phyloP scores from a whole-genome alignment of 257 asterid species.

The Cinchona pubescens region DNA sequence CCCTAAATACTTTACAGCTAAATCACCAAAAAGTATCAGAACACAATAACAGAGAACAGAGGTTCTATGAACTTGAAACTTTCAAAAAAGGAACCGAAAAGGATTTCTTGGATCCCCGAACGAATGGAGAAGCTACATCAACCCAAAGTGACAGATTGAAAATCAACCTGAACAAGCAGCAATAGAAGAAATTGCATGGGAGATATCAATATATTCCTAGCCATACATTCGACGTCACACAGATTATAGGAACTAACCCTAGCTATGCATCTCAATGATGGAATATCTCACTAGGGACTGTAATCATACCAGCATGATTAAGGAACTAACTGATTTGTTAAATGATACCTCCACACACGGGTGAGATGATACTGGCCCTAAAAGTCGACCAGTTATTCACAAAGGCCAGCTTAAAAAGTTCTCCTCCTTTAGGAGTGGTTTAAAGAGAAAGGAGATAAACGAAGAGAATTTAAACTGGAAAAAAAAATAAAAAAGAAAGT shows the following conservation, averaged over 20 bases:
- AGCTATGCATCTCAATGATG: background rate
- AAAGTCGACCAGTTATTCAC: background rate
- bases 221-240: background rate
- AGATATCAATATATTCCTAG: background rate
- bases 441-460: background rate
- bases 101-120: background rate
- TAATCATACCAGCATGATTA: background rate
- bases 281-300: background rate
- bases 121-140: background rate
- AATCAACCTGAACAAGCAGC: background rate
- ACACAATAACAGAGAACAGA: background rate
- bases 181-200: background rate
- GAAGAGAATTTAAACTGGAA: background rate
- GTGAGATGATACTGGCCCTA: background rate
- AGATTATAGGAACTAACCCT: background rate
- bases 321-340: background rate
- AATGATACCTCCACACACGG: background rate
- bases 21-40: background rate
- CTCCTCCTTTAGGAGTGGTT: background rate
- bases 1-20: background rate
- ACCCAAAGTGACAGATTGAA: background rate
- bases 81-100: background rate
- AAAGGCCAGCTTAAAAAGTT: background rate
- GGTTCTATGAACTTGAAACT: background rate
- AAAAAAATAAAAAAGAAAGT: no score